These are phyloP conservation scores for Clohesyomyces aquaticus DNA, from an alignment of 495 filamentous ascomycete genomes.

Conservation along the genomic window DNA sequence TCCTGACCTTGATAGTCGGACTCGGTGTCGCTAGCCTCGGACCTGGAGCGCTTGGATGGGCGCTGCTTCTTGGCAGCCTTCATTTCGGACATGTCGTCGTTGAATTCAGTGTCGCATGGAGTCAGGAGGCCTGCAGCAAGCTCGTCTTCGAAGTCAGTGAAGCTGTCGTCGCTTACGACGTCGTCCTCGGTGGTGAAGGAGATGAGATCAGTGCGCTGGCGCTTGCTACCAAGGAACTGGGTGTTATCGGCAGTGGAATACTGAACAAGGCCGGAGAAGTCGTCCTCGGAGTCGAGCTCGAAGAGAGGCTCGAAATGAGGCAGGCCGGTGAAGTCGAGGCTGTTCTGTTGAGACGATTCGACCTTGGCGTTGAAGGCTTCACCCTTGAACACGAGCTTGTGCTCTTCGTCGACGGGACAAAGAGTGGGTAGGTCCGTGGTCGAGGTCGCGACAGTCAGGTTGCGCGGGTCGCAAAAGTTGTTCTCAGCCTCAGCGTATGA, in stretches of 20 bases:
- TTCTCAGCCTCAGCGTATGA: slow-evolving; percentile 69
- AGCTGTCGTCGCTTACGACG: slow-evolving; percentile 73
- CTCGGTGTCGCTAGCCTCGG: slow-evolving; percentile 48
- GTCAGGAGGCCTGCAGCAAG: slow-evolving; percentile 58
- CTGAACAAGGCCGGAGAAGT: slow-evolving; percentile 77
- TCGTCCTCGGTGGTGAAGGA: slow-evolving; percentile 67
- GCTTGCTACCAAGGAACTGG: slow-evolving; percentile 71
- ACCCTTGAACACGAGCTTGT: slow-evolving; percentile 70
- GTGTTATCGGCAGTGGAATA: slow-evolving; percentile 61
- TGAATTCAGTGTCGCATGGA: slow-evolving; percentile 47
- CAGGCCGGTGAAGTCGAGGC: slow-evolving; percentile 64
- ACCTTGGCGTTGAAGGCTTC: slow-evolving; percentile 53
- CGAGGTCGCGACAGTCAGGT: slow-evolving; percentile 73
- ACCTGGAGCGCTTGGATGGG: slow-evolving; percentile 59
- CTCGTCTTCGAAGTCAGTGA: slow-evolving; percentile 75
- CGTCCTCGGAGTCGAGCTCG: slow-evolving; percentile 91
- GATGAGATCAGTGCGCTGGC: slow-evolving; percentile 71
- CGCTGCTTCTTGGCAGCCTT: slow-evolving; percentile 67
- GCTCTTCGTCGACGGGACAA: slow-evolving; percentile 73
- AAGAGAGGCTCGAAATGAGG: slow-evolving; percentile 82
- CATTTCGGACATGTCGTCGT: slow-evolving; percentile 50
- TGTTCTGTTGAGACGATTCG: slow-evolving; percentile 53
- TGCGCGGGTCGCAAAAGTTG: slow-evolving; percentile 92
- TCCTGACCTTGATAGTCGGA: slow-evolving; percentile 47
- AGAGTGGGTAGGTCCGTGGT: slow-evolving; percentile 71